Conservation (phyloP, 202 grass and related monocot genomes). For the Bolboschoenoplectus hybrid region DNA sequence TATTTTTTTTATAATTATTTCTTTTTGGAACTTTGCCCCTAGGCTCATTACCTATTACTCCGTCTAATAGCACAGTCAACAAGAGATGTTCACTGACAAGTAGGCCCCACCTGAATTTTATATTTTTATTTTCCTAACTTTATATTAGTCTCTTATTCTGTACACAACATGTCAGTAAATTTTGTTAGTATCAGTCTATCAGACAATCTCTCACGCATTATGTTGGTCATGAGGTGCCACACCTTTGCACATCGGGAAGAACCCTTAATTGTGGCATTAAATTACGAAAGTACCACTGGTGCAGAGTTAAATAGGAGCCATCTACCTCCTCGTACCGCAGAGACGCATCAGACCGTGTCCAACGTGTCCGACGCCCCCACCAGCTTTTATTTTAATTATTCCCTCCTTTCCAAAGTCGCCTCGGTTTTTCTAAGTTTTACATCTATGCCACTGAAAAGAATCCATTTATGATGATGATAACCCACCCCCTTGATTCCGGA, state of each 20-base stretch:
- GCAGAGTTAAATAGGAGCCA: background rate
- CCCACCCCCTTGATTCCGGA: slow-evolving; percentile 27
- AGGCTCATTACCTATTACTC: too few relatives aligned
- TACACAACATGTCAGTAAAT: background rate
- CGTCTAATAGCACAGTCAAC: background rate
- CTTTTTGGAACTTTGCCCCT: background rate
- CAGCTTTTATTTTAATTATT: slow-evolving; percentile 38
- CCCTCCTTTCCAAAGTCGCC: background rate
- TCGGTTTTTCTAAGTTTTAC: slow-evolving; percentile 21
- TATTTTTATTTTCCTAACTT: background rate
- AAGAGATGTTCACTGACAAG: background rate
- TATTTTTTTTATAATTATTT: background rate
- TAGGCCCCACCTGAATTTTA: background rate
- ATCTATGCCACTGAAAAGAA: slow-evolving; percentile 21
- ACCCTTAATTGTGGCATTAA: background rate
- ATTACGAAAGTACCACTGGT: background rate
- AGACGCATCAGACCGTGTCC: slow-evolving; percentile 11
- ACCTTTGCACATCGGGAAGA: background rate
- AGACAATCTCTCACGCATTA: background rate
- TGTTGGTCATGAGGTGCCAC: background rate
- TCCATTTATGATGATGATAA: slow-evolving; percentile 14
- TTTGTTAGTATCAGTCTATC: background rate
- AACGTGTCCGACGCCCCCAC: slow-evolving; percentile 23
- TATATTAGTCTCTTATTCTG: background rate
- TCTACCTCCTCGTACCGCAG: slow-evolving; percentile 40